Base-by-base conservation (phyloP, 306 rosid genomes). In the Fragaria iinumae region DNA sequence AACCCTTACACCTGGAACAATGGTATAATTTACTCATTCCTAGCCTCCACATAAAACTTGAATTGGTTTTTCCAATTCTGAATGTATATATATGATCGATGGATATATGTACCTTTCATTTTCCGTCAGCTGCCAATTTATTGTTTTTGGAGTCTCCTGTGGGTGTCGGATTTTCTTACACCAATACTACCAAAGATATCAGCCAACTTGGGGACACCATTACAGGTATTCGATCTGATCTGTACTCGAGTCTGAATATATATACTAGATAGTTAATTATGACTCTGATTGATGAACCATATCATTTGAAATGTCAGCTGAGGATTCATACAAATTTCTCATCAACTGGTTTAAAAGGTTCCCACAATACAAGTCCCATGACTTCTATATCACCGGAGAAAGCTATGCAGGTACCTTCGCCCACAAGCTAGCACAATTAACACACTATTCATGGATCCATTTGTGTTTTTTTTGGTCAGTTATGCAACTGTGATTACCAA, bases 81-180 rank as follows among this genome's bases (percentile, higher is more conserved):
- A 21, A 23, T 57, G 13, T 23, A 21, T 55, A 55, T 3, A 55
- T 2, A 29, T 29, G 32, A 29, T 29, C 32, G 32, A 29, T 29
- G 32, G 32, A 29, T 29, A 29, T 29, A 29, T 29, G 32, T 29
- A 29, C 55, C 2, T 21, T 3, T 76, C 21, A n/a, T 78, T 79
- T 13, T 67, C 36, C 18, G 2, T 29, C 85, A 93, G 98, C 90
- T 56, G 88, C 91, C 38, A 93, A 93, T 73, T 75, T 93, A 1
- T 66, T 93, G 82, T 93, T 93, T 77, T 21, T 93, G 83, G 98
- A 93, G 80, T 88, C 97, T 44, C 98, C 98, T 0, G 87, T 82
- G 45, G 97, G 98, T 73, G 97, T 93, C 65, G 96, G 98, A 67
- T 93, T 93, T 82, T 93, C 98, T 57, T 93, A 93, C 80, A 85